Base-by-base conservation (phyloP, 2,329 filamentous ascomycete genomes). In the Monosporascus sp. region DNA sequence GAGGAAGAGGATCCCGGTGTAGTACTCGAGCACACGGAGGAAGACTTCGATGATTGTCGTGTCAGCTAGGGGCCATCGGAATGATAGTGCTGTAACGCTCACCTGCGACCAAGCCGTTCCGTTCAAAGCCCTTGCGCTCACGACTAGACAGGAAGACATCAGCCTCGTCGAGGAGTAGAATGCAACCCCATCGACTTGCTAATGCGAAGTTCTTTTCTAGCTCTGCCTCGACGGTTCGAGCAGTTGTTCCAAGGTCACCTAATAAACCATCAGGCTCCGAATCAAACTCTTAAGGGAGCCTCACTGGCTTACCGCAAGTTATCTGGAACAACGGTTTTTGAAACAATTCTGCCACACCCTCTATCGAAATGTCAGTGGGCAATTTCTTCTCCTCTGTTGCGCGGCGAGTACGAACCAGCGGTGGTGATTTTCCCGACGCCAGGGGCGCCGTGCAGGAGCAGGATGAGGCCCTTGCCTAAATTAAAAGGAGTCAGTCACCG, bases 1-100 rank as follows among this genome's bases (percentile, higher is more conserved):
- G 7, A 75, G 62, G 54, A 69, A 71, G 1, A 73, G 59, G 20
- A 73, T 67, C 0, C 72, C 72, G 1, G 58, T 46, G 36, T 70
- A 72, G 51, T 71, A 25, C 8, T 25, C 25, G 1, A 25, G 22
- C 22, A 24, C 22, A 5, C 22, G 22, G 5, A 24, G 22, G 45
- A 72, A 72, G 1, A 71, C 70, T 66, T n/a, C 4, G 36, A 6
- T 39, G 18, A 49, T 15, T 35, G 43, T 7, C 18, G n/a, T 11
- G 37, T 50, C 50, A 50, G 43, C 45, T 14, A 38, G 43, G 18
- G n/a, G 1, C n/a, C 18, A 37, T n/a, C n/a, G n/a, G n/a, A n/a
- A n/a, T n/a, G n/a, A n/a, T n/a, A n/a, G n/a, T n/a, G n/a, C n/a
- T n/a, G n/a, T n/a, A n/a, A n/a, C n/a, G n/a, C 53, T 27, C 9